Base-by-base conservation (phyloP, 768 basidiomycete species). In the Strobilomyces confusus region DNA sequence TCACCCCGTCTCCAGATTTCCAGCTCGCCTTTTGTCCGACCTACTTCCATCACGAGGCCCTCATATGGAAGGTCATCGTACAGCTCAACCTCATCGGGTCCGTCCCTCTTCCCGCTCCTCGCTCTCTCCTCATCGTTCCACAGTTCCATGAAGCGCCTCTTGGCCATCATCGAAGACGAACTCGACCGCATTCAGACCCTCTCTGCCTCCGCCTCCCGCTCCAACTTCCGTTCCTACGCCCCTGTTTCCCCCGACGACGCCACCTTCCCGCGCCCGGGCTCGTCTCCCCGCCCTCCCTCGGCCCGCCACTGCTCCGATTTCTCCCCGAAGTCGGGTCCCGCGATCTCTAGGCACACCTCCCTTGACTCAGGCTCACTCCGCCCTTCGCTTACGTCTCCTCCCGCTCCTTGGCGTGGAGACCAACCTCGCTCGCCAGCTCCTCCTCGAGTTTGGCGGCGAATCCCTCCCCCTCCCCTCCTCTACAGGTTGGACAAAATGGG, bases 81-180 rank as follows among this genome's bases (percentile, higher is more conserved):
- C 83, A 88, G 57, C 78, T 88, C 40, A 88, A 88, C 60, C 69
- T 88, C 56, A 85, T 87, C 54, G 70, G 79, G 84, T 83, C 46
- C 14, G 72, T 61, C 19, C 5, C 13, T 61, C 19, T 4, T 12
- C 5, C 5, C 26, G 1, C 22, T 15, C 2, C 15, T n/a, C 5
- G 12, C 44, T 29, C 26, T 47, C 3, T 11, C 22, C 43, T 44
- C 40, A 60, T 29, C 22, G 26, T 9, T 45, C 19, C 33, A 15
- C 54, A 85, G 84, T 2, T 82, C 82, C 17, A 69, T 87, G 55
- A 83, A 82, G 63, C 72, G 70, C 1, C 76, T 87, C 9, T 71
- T 86, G 0, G 76, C 82, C 15, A 73, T 79, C 26, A 70, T 86
- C 25, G 72, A 77, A 37, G 71, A 75, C 23, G 75, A 75, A 42